Evolutionary conservation across 108 stramenopile species (phyloP), one percentile per base, ranked within the genome.

Genomic region (Discostella pseudostelligera): DNA sequence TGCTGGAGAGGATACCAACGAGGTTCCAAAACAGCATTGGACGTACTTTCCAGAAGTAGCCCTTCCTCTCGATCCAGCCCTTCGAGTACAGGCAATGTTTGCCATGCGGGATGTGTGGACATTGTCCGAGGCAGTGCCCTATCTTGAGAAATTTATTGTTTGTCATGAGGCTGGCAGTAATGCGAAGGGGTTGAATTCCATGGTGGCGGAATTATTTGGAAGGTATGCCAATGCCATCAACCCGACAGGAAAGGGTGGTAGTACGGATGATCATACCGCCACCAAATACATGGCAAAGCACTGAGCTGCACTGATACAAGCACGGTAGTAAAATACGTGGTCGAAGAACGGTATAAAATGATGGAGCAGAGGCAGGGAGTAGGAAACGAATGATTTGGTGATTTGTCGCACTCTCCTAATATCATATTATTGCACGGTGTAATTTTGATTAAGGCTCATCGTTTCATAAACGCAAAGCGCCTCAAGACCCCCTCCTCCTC

Each of bases 41-140:
- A 50, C 5, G 49, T 76, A 76, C 44, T 76, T 76, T 20, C 75
- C 75, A 17, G 67, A 63, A 32, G 58, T 61, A 6, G 56, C 62
- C 7, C 56, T 76, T 9, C 58, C 75, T 13, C 46, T 59, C 11
- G 36, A 47, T 24, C 67, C 48, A 2, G 37, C 46, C 20, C 49
- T 39, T 3, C 55, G 75, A 22, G 58, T 69, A 13, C 63, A 69
- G 57, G 56, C 62, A 56, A 68, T 76, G 75, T 69, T 68, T 29
- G 67, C 62, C 32, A 50, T 76, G 75, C 56, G 63, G 7, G 48
- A 63, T 42, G 56, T 26, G 24, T 76, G 75, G 75, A 63, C 75
- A 19, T 42, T 69, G 48, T 36, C 63, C 10, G 75, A 76, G 24
- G 67, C 62, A 36, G 46, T 49, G 22, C 67, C 67, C 2, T 76